Evolutionary conservation across 1,284 basidiomycete species (phyloP).

Genomic region (Cryptococcus sp.): DNA sequence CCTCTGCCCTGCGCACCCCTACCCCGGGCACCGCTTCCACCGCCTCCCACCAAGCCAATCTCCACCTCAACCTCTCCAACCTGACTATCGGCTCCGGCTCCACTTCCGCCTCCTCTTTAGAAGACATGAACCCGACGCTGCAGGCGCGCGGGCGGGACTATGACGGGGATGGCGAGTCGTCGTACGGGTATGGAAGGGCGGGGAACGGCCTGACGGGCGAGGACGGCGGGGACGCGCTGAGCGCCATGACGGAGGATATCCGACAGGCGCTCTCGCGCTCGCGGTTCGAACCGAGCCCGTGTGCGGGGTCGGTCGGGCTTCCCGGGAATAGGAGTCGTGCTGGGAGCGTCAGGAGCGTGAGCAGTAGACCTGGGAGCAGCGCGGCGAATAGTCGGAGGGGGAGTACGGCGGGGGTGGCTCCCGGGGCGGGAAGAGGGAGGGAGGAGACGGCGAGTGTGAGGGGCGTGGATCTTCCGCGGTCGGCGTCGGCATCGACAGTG

Average conservation of each 20-base stretch:
- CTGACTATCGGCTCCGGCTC: slow-evolving; percentile 12
- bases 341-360: slow-evolving; percentile 5
- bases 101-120: slow-evolving; percentile 1
- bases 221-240: slow-evolving; percentile 18
- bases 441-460: background rate
- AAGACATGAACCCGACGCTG: slow-evolving; percentile 42
- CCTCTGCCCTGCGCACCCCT: slow-evolving; percentile 22
- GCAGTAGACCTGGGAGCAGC: slow-evolving; percentile 6
- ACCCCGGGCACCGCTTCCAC: slow-evolving; percentile 14
- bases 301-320: slow-evolving; percentile 4
- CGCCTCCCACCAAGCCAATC: background rate
- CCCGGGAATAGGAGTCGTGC: slow-evolving; percentile 19
- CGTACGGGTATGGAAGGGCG: slow-evolving; percentile 32
- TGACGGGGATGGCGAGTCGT: slow-evolving; percentile 31
- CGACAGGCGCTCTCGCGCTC: slow-evolving; percentile 28
- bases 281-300: slow-evolving; percentile 20
- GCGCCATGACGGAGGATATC: slow-evolving; percentile 44
- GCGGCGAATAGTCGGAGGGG: slow-evolving; percentile 10
- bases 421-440: background rate
- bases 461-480: slow-evolving; percentile 1
- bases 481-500: background rate
- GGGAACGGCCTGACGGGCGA: slow-evolving; percentile 19
- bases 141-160: slow-evolving; percentile 29
- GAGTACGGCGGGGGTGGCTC: background rate
- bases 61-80: background rate